Percentiles rank a stretch among this genome's conserved stretches.
Evolutionary conservation across 2,329 filamentous ascomycete genomes (phyloP).

Genomic region (Pseudogymnoascus sp.): DNA sequence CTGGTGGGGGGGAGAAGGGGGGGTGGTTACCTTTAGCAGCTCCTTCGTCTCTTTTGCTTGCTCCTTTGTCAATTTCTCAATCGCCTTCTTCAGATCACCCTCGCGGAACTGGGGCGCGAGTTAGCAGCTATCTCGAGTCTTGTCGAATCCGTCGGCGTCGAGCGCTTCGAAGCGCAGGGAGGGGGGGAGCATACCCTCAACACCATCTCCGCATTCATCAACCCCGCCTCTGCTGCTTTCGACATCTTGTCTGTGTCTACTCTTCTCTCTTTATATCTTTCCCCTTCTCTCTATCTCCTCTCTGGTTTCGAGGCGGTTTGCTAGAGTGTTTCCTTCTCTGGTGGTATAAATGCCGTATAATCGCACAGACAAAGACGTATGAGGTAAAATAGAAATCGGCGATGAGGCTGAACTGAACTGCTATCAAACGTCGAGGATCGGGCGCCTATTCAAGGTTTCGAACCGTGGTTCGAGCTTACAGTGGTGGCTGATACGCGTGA

Average conservation of each 20-base stretch:
- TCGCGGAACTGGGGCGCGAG: background rate
- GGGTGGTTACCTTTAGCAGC: background rate
- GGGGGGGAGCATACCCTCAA: background rate
- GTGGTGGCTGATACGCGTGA: background rate
- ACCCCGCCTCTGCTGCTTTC: background rate
- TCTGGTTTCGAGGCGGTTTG: background rate
- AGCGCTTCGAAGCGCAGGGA: background rate
- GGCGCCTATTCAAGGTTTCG: background rate
- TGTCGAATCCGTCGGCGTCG: background rate
- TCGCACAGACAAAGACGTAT: background rate
- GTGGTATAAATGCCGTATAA: background rate
- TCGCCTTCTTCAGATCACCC: background rate
- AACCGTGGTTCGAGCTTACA: background rate
- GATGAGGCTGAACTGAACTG: background rate
- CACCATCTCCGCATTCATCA: slow-evolving; percentile 5
- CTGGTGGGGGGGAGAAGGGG: background rate
- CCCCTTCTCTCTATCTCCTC: background rate
- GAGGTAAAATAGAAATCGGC: background rate
- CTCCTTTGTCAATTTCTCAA: background rate
- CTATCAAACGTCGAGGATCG: background rate
- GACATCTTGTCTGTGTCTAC: background rate
- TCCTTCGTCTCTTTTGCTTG: background rate
- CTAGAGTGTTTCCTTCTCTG: background rate
- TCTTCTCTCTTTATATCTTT: background rate
- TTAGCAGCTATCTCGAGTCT: background rate